These are phyloP conservation scores for Ustilago shanxiensis DNA, from an alignment of 1,284 basidiomycete genomes.

Conservation along the genomic window DNA sequence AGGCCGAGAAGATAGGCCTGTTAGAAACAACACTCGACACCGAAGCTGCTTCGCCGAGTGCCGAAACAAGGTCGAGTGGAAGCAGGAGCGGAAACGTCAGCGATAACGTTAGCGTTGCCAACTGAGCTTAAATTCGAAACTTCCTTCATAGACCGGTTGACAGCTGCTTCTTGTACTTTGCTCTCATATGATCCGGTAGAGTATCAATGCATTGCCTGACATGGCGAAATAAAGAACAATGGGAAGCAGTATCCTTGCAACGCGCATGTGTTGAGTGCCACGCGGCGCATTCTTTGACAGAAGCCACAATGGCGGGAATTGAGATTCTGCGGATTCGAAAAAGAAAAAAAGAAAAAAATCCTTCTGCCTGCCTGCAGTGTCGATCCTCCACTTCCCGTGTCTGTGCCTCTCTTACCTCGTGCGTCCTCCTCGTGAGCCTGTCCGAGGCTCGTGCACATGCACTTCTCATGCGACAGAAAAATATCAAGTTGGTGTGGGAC, in stretches of 20 bases:
- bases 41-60: conserved; percentile 2
- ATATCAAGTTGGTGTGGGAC: no score
- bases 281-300: neutral
- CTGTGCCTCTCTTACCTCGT: no score
- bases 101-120: conserved; percentile 6
- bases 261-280: neutral
- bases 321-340: neutral
- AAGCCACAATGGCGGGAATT: neutral
- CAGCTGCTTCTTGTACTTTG: no score
- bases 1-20: conserved; percentile 53
- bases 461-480: no score
- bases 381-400: neutral
- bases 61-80: conserved; percentile 1
- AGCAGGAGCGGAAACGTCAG: neutral
- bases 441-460: no score
- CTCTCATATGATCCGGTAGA: no score
- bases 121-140: conserved; percentile 2
- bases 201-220: neutral
- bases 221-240: no score
- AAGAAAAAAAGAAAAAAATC: no score
- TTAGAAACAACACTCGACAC: conserved; percentile 13
- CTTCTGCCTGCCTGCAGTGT: neutral
- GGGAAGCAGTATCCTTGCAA: no score
- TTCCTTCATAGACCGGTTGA: no score
- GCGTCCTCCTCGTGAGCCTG: no score